Evolutionary conservation across 228 moss, liverwort and hornwort species (phyloP).

Genomic region (Sphagnum magellanicum): DNA sequence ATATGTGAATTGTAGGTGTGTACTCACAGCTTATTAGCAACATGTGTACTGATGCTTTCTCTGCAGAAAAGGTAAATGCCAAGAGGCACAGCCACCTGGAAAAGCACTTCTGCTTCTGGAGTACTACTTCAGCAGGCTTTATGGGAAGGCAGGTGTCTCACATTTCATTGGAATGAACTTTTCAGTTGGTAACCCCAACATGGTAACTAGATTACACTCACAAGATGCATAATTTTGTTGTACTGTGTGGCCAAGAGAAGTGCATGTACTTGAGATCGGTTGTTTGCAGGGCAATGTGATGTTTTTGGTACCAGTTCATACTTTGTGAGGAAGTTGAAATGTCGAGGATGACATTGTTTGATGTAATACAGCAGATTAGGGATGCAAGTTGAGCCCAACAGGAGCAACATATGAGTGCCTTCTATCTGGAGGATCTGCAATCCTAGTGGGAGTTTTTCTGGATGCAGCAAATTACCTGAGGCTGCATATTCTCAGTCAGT

Average conservation of each 20-base stretch:
- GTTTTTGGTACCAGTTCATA: slow-evolving; percentile 48
- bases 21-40: slow-evolving; percentile 99
- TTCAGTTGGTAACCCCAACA: slow-evolving; percentile 85
- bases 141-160: slow-evolving; percentile 95
- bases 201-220: slow-evolving; percentile 28
- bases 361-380: slow-evolving; percentile 88
- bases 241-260: no score
- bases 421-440: no score
- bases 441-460: no score
- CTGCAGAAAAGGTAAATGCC: slow-evolving; percentile 76
- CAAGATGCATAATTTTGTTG: no score
- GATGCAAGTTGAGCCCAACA: slow-evolving; percentile 87
- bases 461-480: no score
- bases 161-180: slow-evolving; percentile 86
- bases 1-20: slow-evolving; percentile 12
- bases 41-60: slow-evolving; percentile 93
- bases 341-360: slow-evolving; percentile 90
- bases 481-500: no score
- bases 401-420: slow-evolving; percentile 43
- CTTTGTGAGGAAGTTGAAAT: slow-evolving; percentile 88
- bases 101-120: slow-evolving; percentile 40
- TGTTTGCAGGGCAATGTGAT: no score
- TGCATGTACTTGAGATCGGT: no score
- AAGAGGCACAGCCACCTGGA: no score
- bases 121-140: slow-evolving; percentile 92